Evolutionary conservation across 2,329 filamentous ascomycete species (phyloP), one percentile per base, ranked within the genome.

Genomic region (Leptographium lundbergii): DNA sequence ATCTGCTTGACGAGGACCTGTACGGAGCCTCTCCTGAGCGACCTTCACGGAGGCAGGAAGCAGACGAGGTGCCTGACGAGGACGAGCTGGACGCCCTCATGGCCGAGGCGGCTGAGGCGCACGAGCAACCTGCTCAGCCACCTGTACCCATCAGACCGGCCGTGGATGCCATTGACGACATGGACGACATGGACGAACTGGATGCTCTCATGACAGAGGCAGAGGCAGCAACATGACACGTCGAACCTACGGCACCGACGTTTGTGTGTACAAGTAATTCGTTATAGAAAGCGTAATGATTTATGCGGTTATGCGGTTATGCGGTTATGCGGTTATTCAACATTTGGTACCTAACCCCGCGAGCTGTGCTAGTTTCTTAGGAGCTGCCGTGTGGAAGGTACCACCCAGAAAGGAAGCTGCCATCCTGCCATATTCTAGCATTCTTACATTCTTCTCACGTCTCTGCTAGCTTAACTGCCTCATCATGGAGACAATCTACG

Each of bases 71-170:
- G 22, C 72, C 73, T 0, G 77, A 80, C 9, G 75, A 77, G 3
- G 72, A 74, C 55, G 76, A 79, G 54, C 58, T 81, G 3, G 78
- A 81, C 58, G 78, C 77, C 11, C 64, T 81, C 13, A 80, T 81
- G 68, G 77, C 77, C 0, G 77, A 81, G 64, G 74, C 75, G 3
- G 75, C 76, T 65, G 60, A 60, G 4, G 45, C 57, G 6, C 60
- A 61, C 32, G 47, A 39, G 32, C 56, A 34, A 2, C 54, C 59
- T n/a, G 29, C 29, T 3, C 54, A 32, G 45, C 48, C 61, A n/a
- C 61, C 13, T 22, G 60, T 65, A 27, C 64, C 61, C 52, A 63
- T 61, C 32, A 19, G 19, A 27, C 11, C 32, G 42, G 42, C 55
- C 17, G n/a, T 45, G 42, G 42, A 14, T 13, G 36, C 3, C 17